phyloP scores from a whole-genome alignment of 129 eudicot genomes.

The Flaveria ramosissima region DNA sequence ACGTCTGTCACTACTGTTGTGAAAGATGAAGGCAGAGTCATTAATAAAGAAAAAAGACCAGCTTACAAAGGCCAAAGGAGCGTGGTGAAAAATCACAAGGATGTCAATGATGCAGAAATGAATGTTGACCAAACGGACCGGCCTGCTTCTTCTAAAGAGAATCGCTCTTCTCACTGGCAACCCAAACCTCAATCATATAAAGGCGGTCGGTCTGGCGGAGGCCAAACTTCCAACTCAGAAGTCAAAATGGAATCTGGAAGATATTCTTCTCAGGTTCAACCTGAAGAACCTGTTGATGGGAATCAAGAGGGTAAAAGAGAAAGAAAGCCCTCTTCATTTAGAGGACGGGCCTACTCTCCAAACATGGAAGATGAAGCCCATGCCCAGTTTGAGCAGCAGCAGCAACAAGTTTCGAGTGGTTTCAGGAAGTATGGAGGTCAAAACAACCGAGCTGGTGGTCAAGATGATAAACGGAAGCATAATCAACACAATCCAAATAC shows the following conservation, averaged over 20 bases:
- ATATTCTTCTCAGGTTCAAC: slow-evolving; percentile 25
- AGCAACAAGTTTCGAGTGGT: slow-evolving; percentile 38
- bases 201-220: slow-evolving; percentile 48
- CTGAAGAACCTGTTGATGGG: slow-evolving; percentile 37
- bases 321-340: slow-evolving; percentile 42
- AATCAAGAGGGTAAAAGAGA: slow-evolving; percentile 50
- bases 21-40: slow-evolving; percentile 52
- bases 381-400: slow-evolving; percentile 32
- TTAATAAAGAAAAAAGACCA: slow-evolving; percentile 67
- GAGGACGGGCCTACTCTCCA: slow-evolving; percentile 43
- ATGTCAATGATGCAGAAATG: slow-evolving; percentile 36
- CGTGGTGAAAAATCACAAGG: slow-evolving; percentile 32
- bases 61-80: slow-evolving; percentile 49
- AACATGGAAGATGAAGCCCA: slow-evolving; percentile 39
- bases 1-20: slow-evolving; percentile 24
- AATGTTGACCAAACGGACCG: slow-evolving; percentile 52
- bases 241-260: slow-evolving; percentile 27
- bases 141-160: slow-evolving; percentile 51
- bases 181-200: slow-evolving; percentile 56
- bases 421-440: slow-evolving; percentile 56
- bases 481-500: slow-evolving; percentile 17
- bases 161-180: slow-evolving; percentile 78
- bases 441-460: slow-evolving; percentile 43
- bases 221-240: slow-evolving; percentile 42
- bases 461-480: slow-evolving; percentile 56